These are phyloP conservation scores for Trametes versicolor DNA, from an alignment of 1,284 basidiomycete genomes.

Conservation along the genomic window DNA sequence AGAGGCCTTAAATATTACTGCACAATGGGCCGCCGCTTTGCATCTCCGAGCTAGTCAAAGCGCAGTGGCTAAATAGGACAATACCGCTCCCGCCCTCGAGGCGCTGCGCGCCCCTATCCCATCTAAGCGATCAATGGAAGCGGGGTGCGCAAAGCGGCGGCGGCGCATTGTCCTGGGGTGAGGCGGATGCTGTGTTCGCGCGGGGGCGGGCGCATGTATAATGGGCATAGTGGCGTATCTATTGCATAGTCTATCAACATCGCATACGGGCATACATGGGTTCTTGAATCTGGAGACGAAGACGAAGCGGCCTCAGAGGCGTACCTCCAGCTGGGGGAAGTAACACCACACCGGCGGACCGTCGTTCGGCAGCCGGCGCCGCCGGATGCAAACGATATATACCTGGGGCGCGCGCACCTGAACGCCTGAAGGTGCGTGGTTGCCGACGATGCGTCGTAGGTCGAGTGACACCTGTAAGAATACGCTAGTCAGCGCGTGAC, in stretches of 20 bases:
- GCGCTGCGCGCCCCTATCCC: too few relatives aligned
- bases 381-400: slow-evolving; percentile 7
- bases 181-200: too few relatives aligned
- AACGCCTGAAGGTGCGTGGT: not conserved
- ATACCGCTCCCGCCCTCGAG: too few relatives aligned
- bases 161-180: too few relatives aligned
- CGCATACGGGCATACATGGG: slow-evolving; percentile 2
- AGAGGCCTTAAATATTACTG: too few relatives aligned
- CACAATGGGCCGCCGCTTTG: too few relatives aligned
- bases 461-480: not conserved
- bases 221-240: not conserved
- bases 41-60: too few relatives aligned
- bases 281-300: not conserved
- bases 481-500: not conserved
- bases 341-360: slow-evolving; percentile 7
- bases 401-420: not conserved
- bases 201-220: too few relatives aligned
- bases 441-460: not conserved
- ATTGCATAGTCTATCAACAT: not conserved
- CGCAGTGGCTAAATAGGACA: too few relatives aligned
- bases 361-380: not conserved
- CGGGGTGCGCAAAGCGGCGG: too few relatives aligned
- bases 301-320: not conserved
- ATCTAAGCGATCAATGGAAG: too few relatives aligned
- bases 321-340: slow-evolving; percentile 15